Evolutionary conservation across 1,139 yeast genomes (phyloP), one percentile per base, ranked within the genome.

Genomic region (Diutina pseudorugosa): DNA sequence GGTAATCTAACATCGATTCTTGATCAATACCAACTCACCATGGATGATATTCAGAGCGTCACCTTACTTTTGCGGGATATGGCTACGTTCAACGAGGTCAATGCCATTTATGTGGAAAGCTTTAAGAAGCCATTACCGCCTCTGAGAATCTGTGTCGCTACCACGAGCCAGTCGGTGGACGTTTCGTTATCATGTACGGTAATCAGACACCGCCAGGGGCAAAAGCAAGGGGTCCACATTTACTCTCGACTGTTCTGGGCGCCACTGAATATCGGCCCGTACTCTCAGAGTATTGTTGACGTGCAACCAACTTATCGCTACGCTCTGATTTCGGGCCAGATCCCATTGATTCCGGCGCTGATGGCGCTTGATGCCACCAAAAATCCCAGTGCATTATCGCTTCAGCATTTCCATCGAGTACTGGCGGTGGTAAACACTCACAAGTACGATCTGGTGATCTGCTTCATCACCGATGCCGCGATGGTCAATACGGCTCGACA

Each of bases 231-330:
- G 0, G 70, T 93, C 23, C 98, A 93, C 62, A 88, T 93, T 4
- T 89, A 93, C 60, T 89, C 98, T 0, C 74, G 93, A 54, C 89
- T 96, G 30, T 90, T 85, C 64, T 93, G 98, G 98, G 97, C 97
- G 0, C 98, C 98, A 0, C 94, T 95, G 50, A 93, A 93, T 60
- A 93, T 93, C 53, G 98, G 98, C 0, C 98, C 98, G 0, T 93
- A 93, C 64, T 91, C 98, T 0, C 98, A 93, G 65, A 79, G 93
- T 0, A 79, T 83, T 12, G 70, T 80, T 51, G 77, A 74, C 53
- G 64, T 64, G 7, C 68, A 67, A 18, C 73, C 76, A 33, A 53
- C 53, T 7, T 63, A 64, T 54, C 66, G 71, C 43, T 60, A 80
- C 7, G 82, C 86, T 0, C 77, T 80, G 47, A 68, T 90, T n/a